Percentiles rank a stretch among this genome's conserved stretches.
phyloP scores from a whole-genome alignment of 1,284 basidiomycete genomes.

The Papiliotrema nemorosa region DNA sequence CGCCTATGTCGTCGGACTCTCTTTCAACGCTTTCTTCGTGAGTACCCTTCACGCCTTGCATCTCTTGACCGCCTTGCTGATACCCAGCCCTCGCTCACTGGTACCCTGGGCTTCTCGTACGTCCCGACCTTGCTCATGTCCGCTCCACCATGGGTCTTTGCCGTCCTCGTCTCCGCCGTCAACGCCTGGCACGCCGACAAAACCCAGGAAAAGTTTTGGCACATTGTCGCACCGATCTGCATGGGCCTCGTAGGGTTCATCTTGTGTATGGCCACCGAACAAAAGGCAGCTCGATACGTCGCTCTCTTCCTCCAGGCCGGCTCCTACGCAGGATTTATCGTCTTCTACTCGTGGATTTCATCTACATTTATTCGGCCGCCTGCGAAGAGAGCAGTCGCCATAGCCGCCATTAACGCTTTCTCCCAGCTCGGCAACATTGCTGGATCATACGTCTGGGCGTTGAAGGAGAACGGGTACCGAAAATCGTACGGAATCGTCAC shows the following conservation, averaged over 20 bases:
- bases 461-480: slow-evolving; percentile 32
- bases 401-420: slow-evolving; percentile 47
- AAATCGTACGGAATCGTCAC: slow-evolving; percentile 39
- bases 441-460: slow-evolving; percentile 59
- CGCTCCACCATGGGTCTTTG: slow-evolving; percentile 70
- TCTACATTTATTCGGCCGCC: slow-evolving; percentile 45
- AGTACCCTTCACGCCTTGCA: slow-evolving; percentile 3
- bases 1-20: slow-evolving; percentile 55
- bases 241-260: slow-evolving; percentile 41
- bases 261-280: slow-evolving; percentile 37
- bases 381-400: slow-evolving; percentile 38
- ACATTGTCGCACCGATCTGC: slow-evolving; percentile 53
- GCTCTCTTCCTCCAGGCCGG: slow-evolving; percentile 45
- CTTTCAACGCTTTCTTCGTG: slow-evolving; percentile 66
- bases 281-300: slow-evolving; percentile 45
- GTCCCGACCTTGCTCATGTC: slow-evolving; percentile 62
- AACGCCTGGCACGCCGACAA: slow-evolving; percentile 69
- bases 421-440: slow-evolving; percentile 50
- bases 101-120: slow-evolving; percentile 62
- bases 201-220: slow-evolving; percentile 57
- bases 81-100: slow-evolving; percentile 61
- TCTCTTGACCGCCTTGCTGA: slow-evolving; percentile 48
- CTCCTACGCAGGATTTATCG: slow-evolving; percentile 42
- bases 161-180: slow-evolving; percentile 56
- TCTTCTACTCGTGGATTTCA: slow-evolving; percentile 41